phyloP scores from a whole-genome alignment of 768 basidiomycete species.

The Suillus clintonianus region DNA sequence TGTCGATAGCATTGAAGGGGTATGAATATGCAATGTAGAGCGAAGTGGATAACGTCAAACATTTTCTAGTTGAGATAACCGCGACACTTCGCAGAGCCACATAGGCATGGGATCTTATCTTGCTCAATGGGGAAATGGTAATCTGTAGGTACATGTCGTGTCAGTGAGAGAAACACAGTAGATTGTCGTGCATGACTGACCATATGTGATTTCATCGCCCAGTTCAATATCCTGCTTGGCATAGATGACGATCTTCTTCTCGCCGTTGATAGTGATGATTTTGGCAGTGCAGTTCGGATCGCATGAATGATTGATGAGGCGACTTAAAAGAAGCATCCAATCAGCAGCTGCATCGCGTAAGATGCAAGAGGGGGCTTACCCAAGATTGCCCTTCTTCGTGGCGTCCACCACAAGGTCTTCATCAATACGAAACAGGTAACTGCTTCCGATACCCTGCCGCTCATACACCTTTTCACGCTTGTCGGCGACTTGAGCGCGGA shows the following conservation, averaged over 20 bases:
- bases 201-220: slow-evolving; percentile 97
- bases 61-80: slow-evolving; percentile 88
- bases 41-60: slow-evolving; percentile 4
- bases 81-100: slow-evolving; percentile 88
- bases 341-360: slow-evolving; percentile 4
- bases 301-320: slow-evolving; percentile 98
- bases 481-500: slow-evolving; percentile 93
- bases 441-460: slow-evolving; percentile 95
- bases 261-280: slow-evolving; percentile 87
- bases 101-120: slow-evolving; percentile 93
- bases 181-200: slow-evolving; percentile 46
- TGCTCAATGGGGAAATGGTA: slow-evolving; percentile 99
- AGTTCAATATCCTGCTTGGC: slow-evolving; percentile 95
- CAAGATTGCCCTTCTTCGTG: slow-evolving; percentile 98
- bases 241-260: slow-evolving; percentile 99
- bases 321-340: slow-evolving; percentile 47
- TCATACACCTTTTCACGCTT: slow-evolving; percentile 97
- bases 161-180: background rate
- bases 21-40: slow-evolving; percentile 9
- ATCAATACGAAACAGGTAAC: slow-evolving; percentile 97
- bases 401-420: slow-evolving; percentile 98
- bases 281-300: slow-evolving; percentile 92
- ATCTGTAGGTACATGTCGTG: slow-evolving; percentile 48
- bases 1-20: slow-evolving; percentile 13
- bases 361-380: slow-evolving; percentile 54